Base-by-base conservation (phyloP, 2,329 filamentous ascomycete species). In the Pochonia chlamydosporia region DNA sequence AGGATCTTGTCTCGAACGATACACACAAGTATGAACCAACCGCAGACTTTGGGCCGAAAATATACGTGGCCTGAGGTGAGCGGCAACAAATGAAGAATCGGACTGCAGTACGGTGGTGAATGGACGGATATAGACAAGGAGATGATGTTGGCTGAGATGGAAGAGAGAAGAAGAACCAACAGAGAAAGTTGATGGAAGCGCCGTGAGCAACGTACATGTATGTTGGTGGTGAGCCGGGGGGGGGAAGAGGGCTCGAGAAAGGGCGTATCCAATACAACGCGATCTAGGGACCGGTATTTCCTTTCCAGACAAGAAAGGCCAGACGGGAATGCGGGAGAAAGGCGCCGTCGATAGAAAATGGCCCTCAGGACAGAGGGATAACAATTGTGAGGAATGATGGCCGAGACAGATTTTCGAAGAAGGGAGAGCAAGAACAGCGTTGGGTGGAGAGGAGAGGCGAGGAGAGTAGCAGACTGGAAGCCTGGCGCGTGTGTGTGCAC, bases 361-460 rank as follows among this genome's bases (percentile, higher is more conserved):
- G 49, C 57, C 56, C 54, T 59, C 52, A 51, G 53, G 35, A 40
- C 48, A 47, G 52, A 64, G 61, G 63, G 62, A 62, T 59, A 51
- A 51, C 50, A 41, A 49, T 52, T 46, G 49, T 49, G 54, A 59
- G 61, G 64, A 66, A 66, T 67, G 64, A 60, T 50, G 61, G 52
- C 57, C 63, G 58, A 67, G 64, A 66, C 64, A 66, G 53, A 52
- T 45, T 44, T 41, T 48, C 46, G 48, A 49, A 28, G 42, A 54
- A 49, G 50, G 49, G 49, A 47, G 41, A 28, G 5, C 11, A 28
- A 42, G 42, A 28, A 14, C 9, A 23, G 40, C 20, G 28, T 14
- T 37, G 24, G 33, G 43, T 40, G 42, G 31, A 25, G 35, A 45
- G 33, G 23, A 20, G 43, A 10, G 31, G 10, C 40, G 40, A 16